phyloP scores from a whole-genome alignment of 208 protist genomes.

The Acanthamoeba culbertsoni region DNA sequence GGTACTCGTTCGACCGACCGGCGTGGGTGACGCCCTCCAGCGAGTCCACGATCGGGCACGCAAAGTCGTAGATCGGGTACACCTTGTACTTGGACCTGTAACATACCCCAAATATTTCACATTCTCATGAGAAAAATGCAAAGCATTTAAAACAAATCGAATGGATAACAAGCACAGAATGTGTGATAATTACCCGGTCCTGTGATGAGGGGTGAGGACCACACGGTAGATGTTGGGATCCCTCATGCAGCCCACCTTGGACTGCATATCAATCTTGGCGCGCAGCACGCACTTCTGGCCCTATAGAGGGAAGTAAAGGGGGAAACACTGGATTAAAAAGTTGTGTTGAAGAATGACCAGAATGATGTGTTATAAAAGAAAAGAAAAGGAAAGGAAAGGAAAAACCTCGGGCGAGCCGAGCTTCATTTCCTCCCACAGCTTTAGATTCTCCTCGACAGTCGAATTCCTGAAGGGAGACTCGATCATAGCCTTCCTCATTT shows the following conservation, averaged over 20 bases:
- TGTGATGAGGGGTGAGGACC: conserved; percentile 90
- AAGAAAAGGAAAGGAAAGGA: not conserved
- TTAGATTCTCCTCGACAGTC: conserved; percentile 94
- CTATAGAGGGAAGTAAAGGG: too few relatives aligned
- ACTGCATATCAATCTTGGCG: conserved; percentile 95
- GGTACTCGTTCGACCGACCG: conserved; percentile 97
- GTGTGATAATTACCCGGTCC: conserved; percentile 82
- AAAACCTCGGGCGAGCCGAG: not conserved
- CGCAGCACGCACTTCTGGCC: conserved; percentile 93
- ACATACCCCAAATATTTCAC: not conserved
- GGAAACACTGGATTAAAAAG: too few relatives aligned
- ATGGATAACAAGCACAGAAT: not conserved
- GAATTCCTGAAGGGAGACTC: conserved; percentile 89
- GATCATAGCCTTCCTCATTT: conserved; percentile 90
- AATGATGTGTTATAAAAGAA: too few relatives aligned
- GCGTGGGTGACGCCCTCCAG: conserved; percentile 98
- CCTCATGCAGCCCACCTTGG: conserved; percentile 94
- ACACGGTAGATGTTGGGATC: conserved; percentile 98
- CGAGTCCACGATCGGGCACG: conserved; percentile 98
- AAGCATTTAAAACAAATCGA: not conserved
- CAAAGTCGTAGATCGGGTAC: conserved; percentile 99
- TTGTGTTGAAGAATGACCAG: too few relatives aligned
- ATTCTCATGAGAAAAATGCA: not conserved
- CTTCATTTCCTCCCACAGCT: conserved; percentile 88
- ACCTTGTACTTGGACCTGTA: conserved; percentile 84